Percentiles rank a stretch among this genome's conserved stretches.
Evolutionary conservation across 192 early-diverging fungal genomes (phyloP).

Genomic region (Backusella tuberculispora): DNA sequence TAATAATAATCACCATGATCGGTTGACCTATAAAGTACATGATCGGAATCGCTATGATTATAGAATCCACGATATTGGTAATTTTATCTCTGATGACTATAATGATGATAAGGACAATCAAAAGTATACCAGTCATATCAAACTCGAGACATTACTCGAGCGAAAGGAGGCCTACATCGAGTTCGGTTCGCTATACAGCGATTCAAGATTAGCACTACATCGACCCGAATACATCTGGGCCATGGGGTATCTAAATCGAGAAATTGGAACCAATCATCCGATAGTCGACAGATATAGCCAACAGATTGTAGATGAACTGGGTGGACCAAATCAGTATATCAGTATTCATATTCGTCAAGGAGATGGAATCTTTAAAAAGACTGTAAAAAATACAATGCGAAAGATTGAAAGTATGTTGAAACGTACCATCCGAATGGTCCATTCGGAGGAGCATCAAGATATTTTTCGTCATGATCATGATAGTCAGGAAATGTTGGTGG

Average conservation of each 20-base stretch:
- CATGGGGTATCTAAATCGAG: conserved; percentile 23
- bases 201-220: conserved; percentile 36
- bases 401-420: conserved; percentile 23
- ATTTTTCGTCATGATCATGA: too few species aligned
- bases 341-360: conserved; percentile 46
- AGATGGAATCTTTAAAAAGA: conserved; percentile 44
- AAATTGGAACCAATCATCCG: conserved; percentile 28
- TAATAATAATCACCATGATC: neutral
- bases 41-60: conserved; percentile 16
- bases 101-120: neutral
- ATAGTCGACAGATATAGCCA: conserved; percentile 35
- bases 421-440: conserved; percentile 4
- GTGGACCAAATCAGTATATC: conserved; percentile 40
- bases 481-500: too few species aligned
- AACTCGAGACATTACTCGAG: conserved; percentile 33
- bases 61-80: conserved; percentile 17
- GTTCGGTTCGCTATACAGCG: conserved; percentile 49
- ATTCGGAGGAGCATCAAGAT: neutral
- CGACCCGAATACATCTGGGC: conserved; percentile 22
- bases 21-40: conserved; percentile 19
- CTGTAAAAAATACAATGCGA: conserved; percentile 31
- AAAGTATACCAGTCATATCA: conserved; percentile 26
- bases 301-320: conserved; percentile 21
- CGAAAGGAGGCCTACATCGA: conserved; percentile 43
- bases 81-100: neutral